Evolutionary conservation across 108 stramenopile genomes (phyloP).

Genomic region (Schizochytrium sp.): DNA sequence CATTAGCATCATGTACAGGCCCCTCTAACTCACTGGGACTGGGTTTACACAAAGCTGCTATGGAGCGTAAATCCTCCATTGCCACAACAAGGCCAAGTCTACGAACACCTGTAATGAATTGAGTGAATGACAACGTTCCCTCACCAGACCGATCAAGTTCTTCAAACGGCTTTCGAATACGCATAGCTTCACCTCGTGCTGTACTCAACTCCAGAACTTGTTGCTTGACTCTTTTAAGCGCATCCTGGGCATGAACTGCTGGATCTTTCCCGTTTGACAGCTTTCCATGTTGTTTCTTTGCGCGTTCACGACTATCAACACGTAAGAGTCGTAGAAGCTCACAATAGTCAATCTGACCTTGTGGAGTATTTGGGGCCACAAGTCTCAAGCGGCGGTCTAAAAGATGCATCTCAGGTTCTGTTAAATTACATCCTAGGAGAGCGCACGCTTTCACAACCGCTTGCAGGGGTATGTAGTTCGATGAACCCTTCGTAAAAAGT

Average conservation of each 20-base stretch:
- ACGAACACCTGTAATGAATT: conserved; percentile 3
- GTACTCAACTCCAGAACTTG: background rate
- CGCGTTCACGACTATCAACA: background rate
- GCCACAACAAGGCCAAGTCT: conserved; percentile 32
- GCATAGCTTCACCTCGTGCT: background rate
- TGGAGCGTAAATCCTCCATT: conserved; percentile 36
- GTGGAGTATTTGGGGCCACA: conserved; percentile 15
- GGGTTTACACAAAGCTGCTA: background rate
- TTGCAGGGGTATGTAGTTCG: background rate
- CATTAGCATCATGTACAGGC: background rate
- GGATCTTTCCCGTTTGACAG: background rate
- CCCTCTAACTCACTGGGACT: background rate
- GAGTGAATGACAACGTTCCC: conserved; percentile 19
- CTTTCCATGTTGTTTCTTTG: background rate
- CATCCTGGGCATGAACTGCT: background rate
- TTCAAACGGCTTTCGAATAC: background rate
- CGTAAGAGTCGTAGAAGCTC: conserved; percentile 34
- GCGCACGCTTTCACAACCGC: background rate
- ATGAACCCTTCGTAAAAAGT: background rate
- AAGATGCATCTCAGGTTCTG: background rate
- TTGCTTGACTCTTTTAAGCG: background rate
- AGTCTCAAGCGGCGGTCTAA: background rate
- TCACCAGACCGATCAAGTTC: conserved; percentile 20
- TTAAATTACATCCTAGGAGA: conserved; percentile 49
- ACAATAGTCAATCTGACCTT: background rate